Evolutionary conservation across 106 monocot genomes (phyloP), one percentile per base, ranked within the genome.

Genomic region (Apostasia shenzhenica): DNA sequence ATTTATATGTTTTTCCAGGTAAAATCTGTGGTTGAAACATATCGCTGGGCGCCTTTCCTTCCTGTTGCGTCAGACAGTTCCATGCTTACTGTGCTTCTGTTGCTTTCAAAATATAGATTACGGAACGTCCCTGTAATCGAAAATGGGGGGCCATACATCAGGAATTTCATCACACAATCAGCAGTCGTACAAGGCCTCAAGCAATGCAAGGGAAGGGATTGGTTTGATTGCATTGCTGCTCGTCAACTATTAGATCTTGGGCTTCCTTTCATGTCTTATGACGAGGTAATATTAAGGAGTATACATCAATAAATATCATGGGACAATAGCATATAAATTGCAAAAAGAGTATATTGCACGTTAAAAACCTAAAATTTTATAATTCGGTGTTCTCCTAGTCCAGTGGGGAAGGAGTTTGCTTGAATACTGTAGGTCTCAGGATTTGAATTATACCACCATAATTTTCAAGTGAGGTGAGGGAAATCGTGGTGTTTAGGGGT

Each of bases 81-180:
- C 38, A 92, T 97, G 97, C 92, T 97, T 45, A 92, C 84, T 51
- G 97, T 92, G 46, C 51, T 97, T 57, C 67, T 97, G 70, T 49
- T 97, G 62, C 92, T 97, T 4, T 97, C 97, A 72, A 97, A 97
- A 59, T 97, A 97, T 55, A 81, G 92, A 72, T 67, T 92, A 55
- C 84, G 92, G 67, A 92, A 89, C 85, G 89, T 97, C 42, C 97
- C 97, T 39, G 88, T 97, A 9, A 58, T 97, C 70, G 83, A 97
- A 65, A 39, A 71, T 2, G 83, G 77, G 7, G 81, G 84, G 3
- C 78, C 91, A 14, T 53, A 54, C 42, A 84, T 97, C 26, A 80
- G 70, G 69, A 97, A 97, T 72, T 87, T 97, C 72, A 97, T 97
- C 44, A 97, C 97, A 4, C 97, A 97, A 67, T 85, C 89, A 50